Conservation (phyloP, 768 basidiomycete genomes). For the Podaxis carcinomalis region DNA sequence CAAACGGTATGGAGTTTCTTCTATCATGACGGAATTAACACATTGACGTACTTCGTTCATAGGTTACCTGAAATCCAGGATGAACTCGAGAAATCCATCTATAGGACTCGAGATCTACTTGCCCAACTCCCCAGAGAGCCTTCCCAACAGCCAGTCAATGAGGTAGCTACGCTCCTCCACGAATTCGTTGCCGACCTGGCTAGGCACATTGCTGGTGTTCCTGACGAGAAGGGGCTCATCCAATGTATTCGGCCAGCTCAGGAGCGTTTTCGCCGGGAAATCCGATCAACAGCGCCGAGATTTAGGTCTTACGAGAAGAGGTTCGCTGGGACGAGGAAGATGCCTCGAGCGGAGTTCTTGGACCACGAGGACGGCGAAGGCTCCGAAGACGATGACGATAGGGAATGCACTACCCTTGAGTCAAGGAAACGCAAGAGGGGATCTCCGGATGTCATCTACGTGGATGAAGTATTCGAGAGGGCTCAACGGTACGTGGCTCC, state of each 20-base stretch:
- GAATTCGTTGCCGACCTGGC: conserved; percentile 44
- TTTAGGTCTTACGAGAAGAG: conserved; percentile 11
- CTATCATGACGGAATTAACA: conserved; percentile 33
- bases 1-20: conserved; percentile 40
- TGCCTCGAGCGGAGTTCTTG: conserved; percentile 5
- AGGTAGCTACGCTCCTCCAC: conserved; percentile 45
- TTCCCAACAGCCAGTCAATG: conserved; percentile 51
- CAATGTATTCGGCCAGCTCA: conserved; percentile 53
- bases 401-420: not conserved
- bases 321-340: not conserved
- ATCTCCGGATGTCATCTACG: conserved; percentile 11
- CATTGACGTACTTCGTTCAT: conserved; percentile 16
- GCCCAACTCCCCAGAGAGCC: conserved; percentile 43
- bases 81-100: conserved; percentile 47
- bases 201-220: conserved; percentile 46
- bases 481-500: conserved; percentile 12
- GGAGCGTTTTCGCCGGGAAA: conserved; percentile 39
- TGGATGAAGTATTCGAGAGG: conserved; percentile 22
- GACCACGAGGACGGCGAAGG: conserved; percentile 18
- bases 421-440: not conserved
- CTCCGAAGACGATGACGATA: conserved; percentile 8
- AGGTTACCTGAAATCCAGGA: conserved; percentile 64
- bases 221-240: conserved; percentile 48
- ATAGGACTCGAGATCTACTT: conserved; percentile 29
- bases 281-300: conserved; percentile 26